Percentiles rank a stretch among this genome's conserved stretches.
Evolutionary conservation across 208 protist species (phyloP).

Genomic region (Wallacemonas sp.): DNA sequence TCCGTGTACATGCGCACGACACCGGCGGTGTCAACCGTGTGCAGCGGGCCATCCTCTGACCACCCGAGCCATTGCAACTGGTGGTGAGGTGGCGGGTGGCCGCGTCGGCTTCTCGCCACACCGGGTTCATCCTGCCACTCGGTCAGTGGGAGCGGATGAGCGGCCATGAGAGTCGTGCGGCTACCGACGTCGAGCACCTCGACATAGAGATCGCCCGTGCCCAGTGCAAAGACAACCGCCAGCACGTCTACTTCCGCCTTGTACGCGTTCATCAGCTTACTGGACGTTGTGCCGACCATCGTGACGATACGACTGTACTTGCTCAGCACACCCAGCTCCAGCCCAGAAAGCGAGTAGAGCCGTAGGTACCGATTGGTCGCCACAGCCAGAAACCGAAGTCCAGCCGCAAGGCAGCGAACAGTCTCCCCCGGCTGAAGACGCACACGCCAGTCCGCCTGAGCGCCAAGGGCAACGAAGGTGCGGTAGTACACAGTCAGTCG

Average conservation of each 20-base stretch:
- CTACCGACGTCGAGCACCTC: constrained; percentile 79
- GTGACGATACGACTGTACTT: constrained; percentile 76
- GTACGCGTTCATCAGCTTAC: constrained; percentile 53
- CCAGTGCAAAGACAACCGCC: constrained; percentile 53
- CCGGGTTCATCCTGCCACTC: constrained; percentile 30
- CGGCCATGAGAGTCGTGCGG: constrained; percentile 35
- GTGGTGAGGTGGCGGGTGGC: constrained; percentile 25
- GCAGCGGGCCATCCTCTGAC: constrained; percentile 85
- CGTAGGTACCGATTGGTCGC: constrained; percentile 79
- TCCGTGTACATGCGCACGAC: constrained; percentile 80
- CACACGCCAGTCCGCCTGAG: constrained; percentile 80
- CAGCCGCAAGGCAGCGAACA: constrained; percentile 76
- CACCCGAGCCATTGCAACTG: constrained; percentile 88
- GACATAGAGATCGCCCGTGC: constrained; percentile 36
- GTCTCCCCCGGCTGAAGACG: constrained; percentile 61
- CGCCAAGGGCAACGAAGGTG: constrained; percentile 71
- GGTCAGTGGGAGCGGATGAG: constrained; percentile 59
- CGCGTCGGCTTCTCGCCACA: background rate
- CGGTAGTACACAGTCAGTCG: constrained; percentile 70
- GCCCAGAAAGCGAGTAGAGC: constrained; percentile 77
- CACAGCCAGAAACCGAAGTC: constrained; percentile 71
- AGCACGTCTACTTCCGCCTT: constrained; percentile 75
- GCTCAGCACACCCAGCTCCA: constrained; percentile 81
- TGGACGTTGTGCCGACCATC: constrained; percentile 76
- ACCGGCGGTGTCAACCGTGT: constrained; percentile 76